Evolutionary conservation across 192 early-diverging fungal genomes (phyloP), one percentile per base, ranked within the genome.

Genomic region (Entomortierella lignicola): DNA sequence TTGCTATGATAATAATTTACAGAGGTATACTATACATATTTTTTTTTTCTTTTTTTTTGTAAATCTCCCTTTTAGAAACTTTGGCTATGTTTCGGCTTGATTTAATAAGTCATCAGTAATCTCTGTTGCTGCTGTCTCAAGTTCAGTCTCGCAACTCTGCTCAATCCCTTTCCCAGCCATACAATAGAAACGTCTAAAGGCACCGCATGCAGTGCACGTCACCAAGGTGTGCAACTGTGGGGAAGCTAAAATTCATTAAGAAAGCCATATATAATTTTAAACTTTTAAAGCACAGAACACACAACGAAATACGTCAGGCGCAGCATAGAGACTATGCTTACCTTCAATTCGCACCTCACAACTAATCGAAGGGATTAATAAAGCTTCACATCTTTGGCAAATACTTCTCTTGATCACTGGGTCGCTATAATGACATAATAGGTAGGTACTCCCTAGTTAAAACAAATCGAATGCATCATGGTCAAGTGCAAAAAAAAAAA

Each of bases 311-410:
- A n/a, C n/a, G n/a, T 37, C 34, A 37, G 34, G 34, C 10, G 34
- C 4, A 12, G 55, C 20, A 2, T 31, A 4, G 8, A 26, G 10
- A 37, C 17, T 50, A n/a, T 0, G 57, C 51, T 39, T 82, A 88
- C 88, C 66, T 63, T 72, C 64, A 12, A 85, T 58, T 20, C 83
- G 84, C 29, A 82, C 70, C 37, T 70, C 65, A 5, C 69, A 69
- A 26, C 85, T 89, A 8, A 88, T 51, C 17, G 81, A 86, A 7
- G 89, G 89, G 20, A 91, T 48, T 55, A 88, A 42, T 1, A 88
- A 26, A 20, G 85, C 73, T 20, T 89, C 86, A 53, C 89, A 91
- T 18, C 82, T 73, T 57, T 83, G 82, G 66, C 89, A 91, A 39
- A 89, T 72, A 6, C 64, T 68, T 37, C 88, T 74, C 65, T 91